Evolutionary conservation across 805 yeast genomes (phyloP).

Genomic region (Candida sanyiensis): DNA sequence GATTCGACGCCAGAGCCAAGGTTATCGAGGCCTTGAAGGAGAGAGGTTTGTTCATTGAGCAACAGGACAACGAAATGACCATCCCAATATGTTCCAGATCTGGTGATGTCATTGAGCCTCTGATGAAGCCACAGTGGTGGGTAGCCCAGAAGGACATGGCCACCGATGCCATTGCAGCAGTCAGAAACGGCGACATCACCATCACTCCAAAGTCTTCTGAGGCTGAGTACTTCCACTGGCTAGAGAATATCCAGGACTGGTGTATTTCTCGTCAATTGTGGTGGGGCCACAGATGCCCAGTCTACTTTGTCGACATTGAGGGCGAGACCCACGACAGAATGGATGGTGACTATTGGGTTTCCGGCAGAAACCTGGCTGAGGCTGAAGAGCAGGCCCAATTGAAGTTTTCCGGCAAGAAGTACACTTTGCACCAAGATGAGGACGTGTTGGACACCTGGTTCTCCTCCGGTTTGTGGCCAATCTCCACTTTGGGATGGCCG

Average conservation of each 20-base stretch:
- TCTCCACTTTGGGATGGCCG: constrained; percentile 97
- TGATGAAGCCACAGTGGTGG: constrained; percentile 99
- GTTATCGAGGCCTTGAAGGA: constrained; percentile 79
- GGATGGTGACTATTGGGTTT: constrained; percentile 80
- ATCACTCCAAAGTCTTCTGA: constrained; percentile 88
- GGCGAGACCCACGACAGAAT: constrained; percentile 52
- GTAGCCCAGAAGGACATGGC: constrained; percentile 90
- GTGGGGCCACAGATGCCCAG: constrained; percentile 99
- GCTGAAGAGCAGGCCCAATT: constrained; percentile 75
- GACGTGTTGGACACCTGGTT: constrained; percentile 99
- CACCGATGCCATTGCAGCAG: constrained; percentile 77
- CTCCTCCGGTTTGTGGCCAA: constrained; percentile 97
- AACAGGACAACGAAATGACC: constrained; percentile 92
- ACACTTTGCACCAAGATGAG: constrained; percentile 87
- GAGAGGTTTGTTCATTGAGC: constrained; percentile 72
- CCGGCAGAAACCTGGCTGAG: constrained; percentile 79
- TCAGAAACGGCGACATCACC: constrained; percentile 70
- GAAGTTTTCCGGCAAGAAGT: constrained; percentile 65
- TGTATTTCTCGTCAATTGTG: constrained; percentile 91
- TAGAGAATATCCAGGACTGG: constrained; percentile 97
- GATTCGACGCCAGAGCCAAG: constrained; percentile 86
- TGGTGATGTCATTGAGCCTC: constrained; percentile 94
- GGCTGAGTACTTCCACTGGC: constrained; percentile 92
- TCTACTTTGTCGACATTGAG: constrained; percentile 78
- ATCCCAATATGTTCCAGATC: constrained; percentile 93